phyloP scores from a whole-genome alignment of 1,284 basidiomycete species.

The Marasmius tenuissimus region DNA sequence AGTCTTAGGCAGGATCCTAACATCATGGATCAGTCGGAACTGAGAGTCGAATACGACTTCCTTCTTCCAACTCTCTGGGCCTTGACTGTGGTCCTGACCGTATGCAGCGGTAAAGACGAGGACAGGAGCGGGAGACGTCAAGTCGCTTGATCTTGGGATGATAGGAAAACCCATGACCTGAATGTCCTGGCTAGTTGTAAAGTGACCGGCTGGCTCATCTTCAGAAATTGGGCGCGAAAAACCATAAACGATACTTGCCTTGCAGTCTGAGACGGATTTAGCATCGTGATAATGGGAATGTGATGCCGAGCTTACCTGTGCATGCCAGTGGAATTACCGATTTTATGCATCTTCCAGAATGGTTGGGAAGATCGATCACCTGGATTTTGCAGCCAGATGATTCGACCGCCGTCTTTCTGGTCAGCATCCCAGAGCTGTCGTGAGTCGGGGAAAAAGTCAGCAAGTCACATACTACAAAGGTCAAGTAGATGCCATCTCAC shows the following conservation, averaged over 20 bases:
- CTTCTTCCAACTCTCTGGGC: constrained; percentile 13
- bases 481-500: constrained; percentile 3
- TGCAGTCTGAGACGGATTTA: background rate
- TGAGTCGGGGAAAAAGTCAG: background rate
- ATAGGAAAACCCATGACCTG: constrained; percentile 28
- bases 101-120: constrained; percentile 24
- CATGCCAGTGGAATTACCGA: constrained; percentile 26
- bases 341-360: constrained; percentile 21
- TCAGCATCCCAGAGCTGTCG: constrained; percentile 17
- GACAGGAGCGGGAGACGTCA: constrained; percentile 24
- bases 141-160: constrained; percentile 20
- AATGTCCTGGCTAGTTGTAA: constrained; percentile 17
- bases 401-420: constrained; percentile 21
- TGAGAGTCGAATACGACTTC: constrained; percentile 13
- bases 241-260: too few relatives aligned
- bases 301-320: constrained; percentile 13
- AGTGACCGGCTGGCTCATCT: constrained; percentile 11
- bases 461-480: constrained; percentile 3
- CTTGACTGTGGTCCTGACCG: constrained; percentile 13
- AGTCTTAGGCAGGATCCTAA: constrained; percentile 19
- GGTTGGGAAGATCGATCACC: constrained; percentile 13
- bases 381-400: constrained; percentile 27
- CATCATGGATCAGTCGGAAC: constrained; percentile 27
- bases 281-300: background rate
- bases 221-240: background rate